A percentile compares a stretch with the other conserved stretches of the same genome.
These are phyloP conservation scores for Coriolopsis trogii DNA, from an alignment of 1,284 basidiomycete species.

Conservation along the genomic window DNA sequence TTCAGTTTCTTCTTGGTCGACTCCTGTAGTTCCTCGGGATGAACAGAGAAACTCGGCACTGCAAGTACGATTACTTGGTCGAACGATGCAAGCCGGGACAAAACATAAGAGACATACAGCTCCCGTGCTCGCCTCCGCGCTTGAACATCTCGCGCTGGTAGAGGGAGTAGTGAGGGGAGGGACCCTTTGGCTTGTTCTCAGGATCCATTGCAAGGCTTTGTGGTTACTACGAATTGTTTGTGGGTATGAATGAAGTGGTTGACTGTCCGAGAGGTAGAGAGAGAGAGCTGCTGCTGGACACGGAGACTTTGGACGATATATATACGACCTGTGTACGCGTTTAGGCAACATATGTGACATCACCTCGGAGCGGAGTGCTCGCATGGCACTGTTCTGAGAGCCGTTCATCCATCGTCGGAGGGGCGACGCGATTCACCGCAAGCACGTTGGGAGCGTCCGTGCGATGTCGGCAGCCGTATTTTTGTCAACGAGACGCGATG, in stretches of 20 bases:
- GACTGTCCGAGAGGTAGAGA: too few species aligned
- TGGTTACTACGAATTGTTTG: too few species aligned
- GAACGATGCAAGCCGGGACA: background rate
- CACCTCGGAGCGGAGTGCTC: too few species aligned
- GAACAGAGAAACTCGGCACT: constrained; percentile 45
- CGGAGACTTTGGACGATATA: too few species aligned
- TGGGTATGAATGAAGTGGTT: background rate
- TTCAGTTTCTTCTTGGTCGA: constrained; percentile 54
- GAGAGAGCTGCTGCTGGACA: background rate
- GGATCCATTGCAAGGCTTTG: constrained; percentile 48
- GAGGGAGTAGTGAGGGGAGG: constrained; percentile 58
- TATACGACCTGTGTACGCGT: too few species aligned
- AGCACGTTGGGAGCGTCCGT: too few species aligned
- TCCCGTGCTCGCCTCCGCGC: constrained; percentile 43
- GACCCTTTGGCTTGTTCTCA: constrained; percentile 51
- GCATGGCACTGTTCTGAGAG: too few species aligned
- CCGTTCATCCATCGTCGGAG: too few species aligned
- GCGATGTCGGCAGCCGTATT: too few species aligned
- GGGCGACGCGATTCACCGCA: too few species aligned
- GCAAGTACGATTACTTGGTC: background rate
- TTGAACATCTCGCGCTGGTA: constrained; percentile 58
- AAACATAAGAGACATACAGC: constrained; percentile 36
- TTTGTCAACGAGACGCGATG: too few species aligned
- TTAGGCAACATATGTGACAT: too few species aligned
- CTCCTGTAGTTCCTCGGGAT: constrained; percentile 52